Conservation (phyloP, 805 yeast species). For the Peterozyma xylosa region DNA sequence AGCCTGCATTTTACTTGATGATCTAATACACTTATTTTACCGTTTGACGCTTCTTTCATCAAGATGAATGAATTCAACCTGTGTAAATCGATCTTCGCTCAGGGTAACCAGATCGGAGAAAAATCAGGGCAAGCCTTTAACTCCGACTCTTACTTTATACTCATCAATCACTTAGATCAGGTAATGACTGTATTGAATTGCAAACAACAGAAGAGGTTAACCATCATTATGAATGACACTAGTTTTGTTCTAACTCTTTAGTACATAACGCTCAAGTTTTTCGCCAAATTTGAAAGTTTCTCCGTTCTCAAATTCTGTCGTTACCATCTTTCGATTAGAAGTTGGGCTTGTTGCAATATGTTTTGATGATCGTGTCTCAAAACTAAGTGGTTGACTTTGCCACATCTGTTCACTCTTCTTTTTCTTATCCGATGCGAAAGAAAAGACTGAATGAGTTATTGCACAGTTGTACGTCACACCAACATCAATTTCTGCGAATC, state of each 20-base stretch:
- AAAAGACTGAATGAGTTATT: conserved; percentile 14
- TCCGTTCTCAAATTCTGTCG: conserved; percentile 11
- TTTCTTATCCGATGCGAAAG: conserved; percentile 44
- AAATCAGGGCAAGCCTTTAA: too few species aligned
- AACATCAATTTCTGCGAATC: conserved; percentile 42
- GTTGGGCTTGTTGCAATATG: conserved; percentile 40
- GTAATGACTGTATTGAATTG: conserved; percentile 14
- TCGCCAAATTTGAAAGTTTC: conserved; percentile 20
- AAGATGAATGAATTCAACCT: too few species aligned
- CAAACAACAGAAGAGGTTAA: conserved; percentile 20
- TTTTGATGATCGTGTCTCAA: conserved; percentile 35
- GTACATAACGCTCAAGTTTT: conserved; percentile 20
- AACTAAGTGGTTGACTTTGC: conserved; percentile 20
- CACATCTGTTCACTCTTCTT: conserved; percentile 31
- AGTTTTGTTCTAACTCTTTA: conserved; percentile 24
- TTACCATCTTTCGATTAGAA: conserved; percentile 18
- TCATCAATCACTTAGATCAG: too few species aligned
- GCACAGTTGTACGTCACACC: conserved; percentile 10
- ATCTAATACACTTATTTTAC: too few species aligned
- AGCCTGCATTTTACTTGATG: too few species aligned
- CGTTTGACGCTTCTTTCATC: too few species aligned
- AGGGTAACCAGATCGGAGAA: too few species aligned
- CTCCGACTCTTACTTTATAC: too few species aligned
- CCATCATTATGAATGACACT: conserved; percentile 22
- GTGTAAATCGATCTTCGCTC: too few species aligned